Percentiles rank a stretch among this genome's conserved stretches.
Evolutionary conservation across 2,329 filamentous ascomycete genomes (phyloP).

Genomic region (Trichoderma semiorbis): DNA sequence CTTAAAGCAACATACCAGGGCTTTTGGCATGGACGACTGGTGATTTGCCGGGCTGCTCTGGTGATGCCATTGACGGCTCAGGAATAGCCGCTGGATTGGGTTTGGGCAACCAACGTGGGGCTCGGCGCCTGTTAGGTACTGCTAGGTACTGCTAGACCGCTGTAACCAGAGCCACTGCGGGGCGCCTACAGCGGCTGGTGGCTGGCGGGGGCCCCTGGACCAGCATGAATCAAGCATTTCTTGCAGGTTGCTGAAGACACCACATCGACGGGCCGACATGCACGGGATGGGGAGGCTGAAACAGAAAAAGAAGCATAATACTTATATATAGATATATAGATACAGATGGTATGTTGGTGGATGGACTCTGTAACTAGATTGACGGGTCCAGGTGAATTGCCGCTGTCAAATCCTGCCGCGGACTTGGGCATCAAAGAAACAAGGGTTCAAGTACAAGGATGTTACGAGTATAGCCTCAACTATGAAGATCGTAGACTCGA

Average conservation of each 20-base stretch:
- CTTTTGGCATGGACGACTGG: background rate
- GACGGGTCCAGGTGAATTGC: background rate
- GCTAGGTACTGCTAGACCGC: background rate
- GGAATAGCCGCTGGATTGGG: slow-evolving; percentile 13
- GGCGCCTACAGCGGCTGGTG: background rate
- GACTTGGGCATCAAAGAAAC: background rate
- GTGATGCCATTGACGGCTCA: slow-evolving; percentile 5
- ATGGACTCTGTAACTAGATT: background rate
- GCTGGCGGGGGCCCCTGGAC: background rate
- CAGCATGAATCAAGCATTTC: background rate
- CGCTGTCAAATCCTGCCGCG: background rate
- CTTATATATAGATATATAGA: background rate
- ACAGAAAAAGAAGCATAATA: background rate
- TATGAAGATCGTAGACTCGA: background rate
- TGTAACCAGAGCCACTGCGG: background rate
- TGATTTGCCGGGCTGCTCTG: slow-evolving; percentile 3
- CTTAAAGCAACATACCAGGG: background rate
- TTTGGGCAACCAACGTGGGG: background rate
- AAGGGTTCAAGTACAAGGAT: background rate
- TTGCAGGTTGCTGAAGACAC: background rate
- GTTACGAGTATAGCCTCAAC: background rate
- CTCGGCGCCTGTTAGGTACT: slow-evolving; percentile 3
- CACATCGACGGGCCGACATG: background rate
- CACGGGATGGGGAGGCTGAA: background rate
- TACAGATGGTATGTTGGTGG: background rate